These are phyloP conservation scores for Agapanthus africanus DNA, from an alignment of 106 monocot genomes.

Conservation along the genomic window DNA sequence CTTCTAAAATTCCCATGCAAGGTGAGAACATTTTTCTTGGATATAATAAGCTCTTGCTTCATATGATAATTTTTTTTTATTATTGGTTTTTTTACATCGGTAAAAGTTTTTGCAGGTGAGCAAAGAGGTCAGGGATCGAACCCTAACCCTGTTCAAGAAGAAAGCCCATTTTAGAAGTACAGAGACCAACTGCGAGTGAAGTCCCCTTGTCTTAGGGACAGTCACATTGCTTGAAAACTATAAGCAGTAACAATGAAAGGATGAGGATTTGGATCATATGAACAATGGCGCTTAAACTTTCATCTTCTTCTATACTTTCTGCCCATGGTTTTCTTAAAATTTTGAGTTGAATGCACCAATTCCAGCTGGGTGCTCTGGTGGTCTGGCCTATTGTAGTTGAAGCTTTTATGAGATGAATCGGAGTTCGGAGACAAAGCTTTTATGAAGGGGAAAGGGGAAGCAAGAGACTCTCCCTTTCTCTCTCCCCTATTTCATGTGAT, in stretches of 20 bases:
- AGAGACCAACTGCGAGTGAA: not conserved
- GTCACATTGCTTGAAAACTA: not conserved
- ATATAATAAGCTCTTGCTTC: too few relatives aligned
- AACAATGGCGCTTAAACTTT: not conserved
- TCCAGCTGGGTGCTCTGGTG: slow-evolving; percentile 5
- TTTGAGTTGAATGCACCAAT: not conserved
- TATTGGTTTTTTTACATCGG: too few relatives aligned
- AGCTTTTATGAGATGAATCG: not conserved
- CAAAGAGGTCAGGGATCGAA: too few relatives aligned
- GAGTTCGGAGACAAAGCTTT: not conserved
- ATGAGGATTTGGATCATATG: not conserved
- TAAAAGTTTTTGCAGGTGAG: too few relatives aligned
- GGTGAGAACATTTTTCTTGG: too few relatives aligned
- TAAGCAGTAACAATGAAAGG: not conserved
- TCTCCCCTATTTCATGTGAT: slow-evolving; percentile 1
- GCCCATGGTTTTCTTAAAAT: not conserved
- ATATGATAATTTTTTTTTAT: too few relatives aligned
- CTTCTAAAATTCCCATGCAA: too few relatives aligned
- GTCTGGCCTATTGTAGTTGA: slow-evolving; percentile 2
- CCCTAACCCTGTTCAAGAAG: not conserved
- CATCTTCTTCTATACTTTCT: not conserved
- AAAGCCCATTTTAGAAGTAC: not conserved
- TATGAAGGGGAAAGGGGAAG: slow-evolving; percentile 1
- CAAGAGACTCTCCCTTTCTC: not conserved
- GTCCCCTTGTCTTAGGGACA: not conserved